Conservation (phyloP, 2,329 filamentous ascomycete species). For the Penicillium oxalicum region DNA sequence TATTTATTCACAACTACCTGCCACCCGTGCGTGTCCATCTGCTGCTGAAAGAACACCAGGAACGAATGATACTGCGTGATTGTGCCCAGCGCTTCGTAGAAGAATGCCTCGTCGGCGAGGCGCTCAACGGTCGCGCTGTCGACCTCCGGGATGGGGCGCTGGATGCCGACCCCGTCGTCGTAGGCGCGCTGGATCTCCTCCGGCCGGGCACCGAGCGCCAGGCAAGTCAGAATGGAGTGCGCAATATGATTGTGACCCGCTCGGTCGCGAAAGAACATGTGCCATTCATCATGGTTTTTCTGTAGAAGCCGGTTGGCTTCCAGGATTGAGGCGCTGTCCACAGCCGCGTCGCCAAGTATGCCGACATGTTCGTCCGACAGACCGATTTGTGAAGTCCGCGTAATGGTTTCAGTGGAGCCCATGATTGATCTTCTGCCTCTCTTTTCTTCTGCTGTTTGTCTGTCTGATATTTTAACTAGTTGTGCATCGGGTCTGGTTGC, state of each 20-base stretch:
- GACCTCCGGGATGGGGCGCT: slow-evolving; percentile 21
- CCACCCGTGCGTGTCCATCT: slow-evolving; percentile 58
- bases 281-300: not conserved
- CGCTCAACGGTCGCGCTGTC: slow-evolving; percentile 14
- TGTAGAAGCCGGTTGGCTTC: not conserved
- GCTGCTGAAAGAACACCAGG: slow-evolving; percentile 61
- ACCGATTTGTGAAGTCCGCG: too few relatives aligned
- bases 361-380: too few relatives aligned
- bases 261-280: not conserved
- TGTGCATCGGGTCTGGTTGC: too few relatives aligned
- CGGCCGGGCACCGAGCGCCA: slow-evolving; percentile 25
- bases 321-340: too few relatives aligned
- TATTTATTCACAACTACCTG: slow-evolving; percentile 55
- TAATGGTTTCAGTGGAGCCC: too few relatives aligned
- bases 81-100: slow-evolving; percentile 46
- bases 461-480: too few relatives aligned
- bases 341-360: too few relatives aligned
- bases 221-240: slow-evolving; percentile 26
- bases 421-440: too few relatives aligned
- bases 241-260: slow-evolving; percentile 23
- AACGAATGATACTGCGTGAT: slow-evolving; percentile 60
- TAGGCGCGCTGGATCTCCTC: slow-evolving; percentile 23
- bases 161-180: slow-evolving; percentile 20
- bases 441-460: too few relatives aligned
- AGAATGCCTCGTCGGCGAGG: slow-evolving; percentile 16